A percentile compares a stretch with the other conserved stretches of the same genome.
Evolutionary conservation across 176 grass and related monocot genomes (phyloP).

Genomic region (Triticum timopheevii): DNA sequence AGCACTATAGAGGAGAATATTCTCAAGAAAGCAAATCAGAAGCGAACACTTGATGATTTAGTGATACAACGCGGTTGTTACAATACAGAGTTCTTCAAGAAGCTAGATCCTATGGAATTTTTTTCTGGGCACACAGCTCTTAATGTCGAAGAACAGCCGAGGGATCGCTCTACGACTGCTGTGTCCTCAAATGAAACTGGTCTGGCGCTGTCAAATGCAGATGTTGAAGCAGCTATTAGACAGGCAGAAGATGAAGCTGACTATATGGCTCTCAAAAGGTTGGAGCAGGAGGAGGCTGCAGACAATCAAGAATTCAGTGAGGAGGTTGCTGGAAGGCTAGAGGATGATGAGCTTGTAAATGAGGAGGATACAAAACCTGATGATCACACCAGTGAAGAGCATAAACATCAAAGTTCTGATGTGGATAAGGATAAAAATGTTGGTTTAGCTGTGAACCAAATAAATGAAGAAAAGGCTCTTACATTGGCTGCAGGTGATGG

Average conservation of each 20-base stretch:
- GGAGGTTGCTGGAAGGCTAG: conserved; percentile 66
- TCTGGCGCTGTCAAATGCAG: conserved; percentile 59
- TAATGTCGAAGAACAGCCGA: conserved; percentile 37
- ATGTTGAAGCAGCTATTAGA: conserved; percentile 98
- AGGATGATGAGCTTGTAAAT: conserved; percentile 83
- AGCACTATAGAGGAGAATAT: conserved; percentile 99
- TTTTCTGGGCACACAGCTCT: conserved; percentile 70
- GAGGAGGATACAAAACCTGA: conserved; percentile 75
- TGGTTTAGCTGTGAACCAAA: conserved; percentile 41
- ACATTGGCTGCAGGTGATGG: conserved; percentile 75
- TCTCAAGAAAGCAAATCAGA: conserved; percentile 99
- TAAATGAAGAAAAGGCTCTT: conserved; percentile 75
- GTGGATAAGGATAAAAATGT: conserved; percentile 52
- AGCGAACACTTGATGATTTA: conserved; percentile 90
- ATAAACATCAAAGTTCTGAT: conserved; percentile 47
- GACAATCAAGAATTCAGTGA: conserved; percentile 99
- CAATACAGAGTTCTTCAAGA: conserved; percentile 99
- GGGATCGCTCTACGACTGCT: conserved; percentile 30
- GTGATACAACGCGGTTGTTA: conserved; percentile 97
- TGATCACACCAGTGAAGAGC: conserved; percentile 67
- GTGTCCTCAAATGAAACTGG: conserved; percentile 44
- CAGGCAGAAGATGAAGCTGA: conserved; percentile 98
- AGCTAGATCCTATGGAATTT: conserved; percentile 96
- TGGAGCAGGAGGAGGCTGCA: conserved; percentile 93
- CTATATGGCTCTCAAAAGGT: conserved; percentile 98